Evolutionary conservation across 2,329 filamentous ascomycete species (phyloP).

Genomic region (Alternaria rosae): DNA sequence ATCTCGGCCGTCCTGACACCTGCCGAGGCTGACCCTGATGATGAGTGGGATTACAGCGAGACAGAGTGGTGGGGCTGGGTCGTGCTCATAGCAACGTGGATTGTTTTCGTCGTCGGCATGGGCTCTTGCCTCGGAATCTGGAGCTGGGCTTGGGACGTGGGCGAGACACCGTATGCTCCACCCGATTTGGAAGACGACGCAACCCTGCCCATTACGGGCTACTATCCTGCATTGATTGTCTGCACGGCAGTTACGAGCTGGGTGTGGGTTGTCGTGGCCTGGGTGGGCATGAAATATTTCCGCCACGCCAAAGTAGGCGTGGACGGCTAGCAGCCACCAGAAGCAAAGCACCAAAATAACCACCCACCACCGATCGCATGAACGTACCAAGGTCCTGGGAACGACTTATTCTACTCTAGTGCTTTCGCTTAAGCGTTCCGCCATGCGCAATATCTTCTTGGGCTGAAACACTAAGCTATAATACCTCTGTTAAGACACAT

Average conservation of each 20-base stretch:
- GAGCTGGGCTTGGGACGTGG: slow-evolving; percentile 99
- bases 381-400: slow-evolving; percentile 14
- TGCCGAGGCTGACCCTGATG: slow-evolving; percentile 35
- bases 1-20: slow-evolving; percentile 33
- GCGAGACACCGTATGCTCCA: slow-evolving; percentile 92
- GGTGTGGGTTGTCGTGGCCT: slow-evolving; percentile 97
- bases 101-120: slow-evolving; percentile 96
- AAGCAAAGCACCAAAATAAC: slow-evolving; percentile 10
- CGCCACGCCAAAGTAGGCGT: slow-evolving; percentile 89
- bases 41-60: slow-evolving; percentile 89
- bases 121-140: slow-evolving; percentile 93
- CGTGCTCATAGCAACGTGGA: slow-evolving; percentile 87
- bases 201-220: slow-evolving; percentile 93
- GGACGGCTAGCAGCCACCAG: slow-evolving; percentile 46
- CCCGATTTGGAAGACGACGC: slow-evolving; percentile 95
- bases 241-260: slow-evolving; percentile 96
- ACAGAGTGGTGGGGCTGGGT: slow-evolving; percentile 99
- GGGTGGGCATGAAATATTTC: slow-evolving; percentile 99
- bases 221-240: slow-evolving; percentile 94
- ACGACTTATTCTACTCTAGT: slow-evolving; percentile 30
- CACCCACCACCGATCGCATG: slow-evolving; percentile 19
- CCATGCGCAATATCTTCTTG: slow-evolving; percentile 39
- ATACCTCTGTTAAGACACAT: slow-evolving; percentile 24
- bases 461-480: slow-evolving; percentile 46
- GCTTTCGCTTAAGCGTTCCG: slow-evolving; percentile 33